Percentiles rank a stretch among this genome's conserved stretches.
Conservation (phyloP, 1,284 basidiomycete species). For the Apiotrichum domesticum region DNA sequence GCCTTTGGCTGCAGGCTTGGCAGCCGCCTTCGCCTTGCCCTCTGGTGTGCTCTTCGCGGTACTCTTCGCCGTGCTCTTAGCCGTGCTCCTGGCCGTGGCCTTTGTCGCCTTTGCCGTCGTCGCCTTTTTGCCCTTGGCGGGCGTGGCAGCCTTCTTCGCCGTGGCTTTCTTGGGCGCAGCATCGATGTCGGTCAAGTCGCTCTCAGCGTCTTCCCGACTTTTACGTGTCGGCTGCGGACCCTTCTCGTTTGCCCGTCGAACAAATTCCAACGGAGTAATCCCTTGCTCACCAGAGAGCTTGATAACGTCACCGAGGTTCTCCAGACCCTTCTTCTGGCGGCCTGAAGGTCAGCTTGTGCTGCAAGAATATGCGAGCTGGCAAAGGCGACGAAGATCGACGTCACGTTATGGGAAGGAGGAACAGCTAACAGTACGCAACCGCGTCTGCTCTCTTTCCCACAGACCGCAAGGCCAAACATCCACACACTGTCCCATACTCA, state of each 20-base stretch:
- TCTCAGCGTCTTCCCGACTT: slow-evolving; percentile 1
- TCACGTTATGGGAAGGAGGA: no score
- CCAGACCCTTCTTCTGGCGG: slow-evolving; percentile 29
- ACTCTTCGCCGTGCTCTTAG: neutral
- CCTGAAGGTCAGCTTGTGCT: slow-evolving; percentile 14
- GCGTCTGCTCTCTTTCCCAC: no score
- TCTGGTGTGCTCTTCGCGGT: neutral
- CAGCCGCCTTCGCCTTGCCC: neutral
- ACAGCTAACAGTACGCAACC: no score
- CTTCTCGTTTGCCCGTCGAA: slow-evolving; percentile 3
- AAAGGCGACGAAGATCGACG: no score
- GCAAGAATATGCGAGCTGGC: no score
- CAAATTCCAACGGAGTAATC: slow-evolving; percentile 8
- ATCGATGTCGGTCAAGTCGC: slow-evolving; percentile 14
- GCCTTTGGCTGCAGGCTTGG: neutral
- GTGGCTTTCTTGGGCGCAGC: slow-evolving; percentile 3
- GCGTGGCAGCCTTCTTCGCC: no score
- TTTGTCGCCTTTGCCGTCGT: slow-evolving; percentile 7
- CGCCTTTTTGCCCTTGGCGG: neutral
- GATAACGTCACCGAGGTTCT: slow-evolving; percentile 22
- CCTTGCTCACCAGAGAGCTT: slow-evolving; percentile 13
- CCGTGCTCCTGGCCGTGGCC: neutral
- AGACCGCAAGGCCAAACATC: no score
- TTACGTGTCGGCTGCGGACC: neutral
- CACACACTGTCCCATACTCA: slow-evolving; percentile 12